Base-by-base conservation (phyloP, 2,329 filamentous ascomycete species). In the Phialophora chinensis region DNA sequence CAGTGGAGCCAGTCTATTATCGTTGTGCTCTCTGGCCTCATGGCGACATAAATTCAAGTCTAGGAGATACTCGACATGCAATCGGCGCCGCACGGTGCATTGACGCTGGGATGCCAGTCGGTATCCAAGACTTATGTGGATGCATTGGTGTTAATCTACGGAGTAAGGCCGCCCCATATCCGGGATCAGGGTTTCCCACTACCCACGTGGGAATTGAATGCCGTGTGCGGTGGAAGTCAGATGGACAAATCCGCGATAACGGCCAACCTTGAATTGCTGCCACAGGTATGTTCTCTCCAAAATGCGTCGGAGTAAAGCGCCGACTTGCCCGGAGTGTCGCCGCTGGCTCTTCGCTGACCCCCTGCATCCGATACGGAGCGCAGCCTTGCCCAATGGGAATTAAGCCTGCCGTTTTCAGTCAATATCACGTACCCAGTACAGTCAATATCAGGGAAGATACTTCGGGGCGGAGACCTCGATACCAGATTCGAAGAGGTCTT, bases 241-340 rank as follows among this genome's bases (percentile, higher is more conserved):
- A 55, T 55, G 53, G 25, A 55, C 53, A 55, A 55, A 33, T 55
- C 53, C 53, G 53, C 53, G 53, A 55, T 55, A 55, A 55, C 53
- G 53, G 53, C 29, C 29, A 35, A 55, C 29, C 3, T 27, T 27
- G 11, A 52, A 52, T 52, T 5, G 38, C 38, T 27, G 23, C 25
- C 20, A 11, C 29, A 55, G 29, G 52, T 33, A 55, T 55, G 10
- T 33, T n/a, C 52, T 33, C 29, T 4, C 17, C 25, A 31, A 54
- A 3, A 55, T 14, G 17, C 17, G n/a, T 55, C 53, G 53, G 53
- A 55, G 53, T 55, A 55, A 17, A 35, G 53, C 53, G 53, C 5
- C 53, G 31, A 31, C 23, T 29, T 20, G 29, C 11, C 14, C 29
- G 53, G 53, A 55, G 53, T 55, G n/a, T 55, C 12, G 53, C 53